A percentile compares a stretch with the other conserved stretches of the same genome.
These are phyloP conservation scores for Brassica incana DNA, from an alignment of 345 rosid species.

Conservation along the genomic window DNA sequence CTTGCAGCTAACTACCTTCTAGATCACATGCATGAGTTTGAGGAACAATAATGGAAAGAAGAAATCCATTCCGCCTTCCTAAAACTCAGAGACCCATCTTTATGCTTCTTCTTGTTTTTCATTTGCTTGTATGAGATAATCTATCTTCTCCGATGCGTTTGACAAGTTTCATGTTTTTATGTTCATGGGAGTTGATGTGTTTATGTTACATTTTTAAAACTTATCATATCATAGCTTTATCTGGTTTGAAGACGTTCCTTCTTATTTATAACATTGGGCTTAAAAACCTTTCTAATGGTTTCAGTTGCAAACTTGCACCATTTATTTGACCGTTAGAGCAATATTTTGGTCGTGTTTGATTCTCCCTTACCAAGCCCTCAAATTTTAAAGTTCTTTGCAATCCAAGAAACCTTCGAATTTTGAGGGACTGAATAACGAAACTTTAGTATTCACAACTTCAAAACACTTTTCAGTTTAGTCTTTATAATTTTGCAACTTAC, in stretches of 20 bases:
- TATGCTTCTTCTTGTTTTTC: slow-evolving; percentile 7
- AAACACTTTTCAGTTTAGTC: too few species aligned
- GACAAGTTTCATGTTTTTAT: slow-evolving; percentile 41
- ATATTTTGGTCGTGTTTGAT: too few species aligned
- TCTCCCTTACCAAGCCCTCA: too few species aligned
- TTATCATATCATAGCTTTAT: slow-evolving; percentile 6
- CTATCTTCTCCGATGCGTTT: slow-evolving; percentile 28
- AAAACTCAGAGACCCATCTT: slow-evolving; percentile 36
- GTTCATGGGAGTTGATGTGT: slow-evolving; percentile 37
- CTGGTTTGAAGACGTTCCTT: neutral
- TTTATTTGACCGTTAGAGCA: neutral
- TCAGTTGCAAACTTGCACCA: neutral
- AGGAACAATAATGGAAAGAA: slow-evolving; percentile 54
- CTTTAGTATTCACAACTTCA: too few species aligned
- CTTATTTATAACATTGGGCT: neutral
- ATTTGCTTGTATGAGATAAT: slow-evolving; percentile 20
- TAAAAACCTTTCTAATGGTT: neutral
- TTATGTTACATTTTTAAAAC: slow-evolving; percentile 30
- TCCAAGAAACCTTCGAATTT: too few species aligned
- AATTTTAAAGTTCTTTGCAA: too few species aligned
- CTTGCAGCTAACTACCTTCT: slow-evolving; percentile 91
- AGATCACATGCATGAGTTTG: slow-evolving; percentile 89
- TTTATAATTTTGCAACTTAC: too few species aligned
- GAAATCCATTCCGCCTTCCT: slow-evolving; percentile 20
- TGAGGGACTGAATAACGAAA: too few species aligned